phyloP scores from a whole-genome alignment of 257 asterid species.

The Nicotiana tomentosiformis region DNA sequence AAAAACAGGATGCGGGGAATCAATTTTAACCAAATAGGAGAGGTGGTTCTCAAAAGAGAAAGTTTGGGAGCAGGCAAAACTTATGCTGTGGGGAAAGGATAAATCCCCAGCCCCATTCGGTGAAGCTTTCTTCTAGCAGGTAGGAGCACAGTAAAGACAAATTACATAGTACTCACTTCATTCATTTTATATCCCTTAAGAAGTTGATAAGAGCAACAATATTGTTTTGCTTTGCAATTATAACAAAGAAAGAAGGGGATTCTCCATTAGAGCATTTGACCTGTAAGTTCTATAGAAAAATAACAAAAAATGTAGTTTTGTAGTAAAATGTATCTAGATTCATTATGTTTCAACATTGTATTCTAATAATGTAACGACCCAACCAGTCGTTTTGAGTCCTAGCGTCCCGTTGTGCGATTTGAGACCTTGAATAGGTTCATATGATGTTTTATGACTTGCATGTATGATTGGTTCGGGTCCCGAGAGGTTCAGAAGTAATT shows the following conservation, averaged over 20 bases:
- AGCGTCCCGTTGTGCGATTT: too few relatives aligned
- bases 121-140: not conserved
- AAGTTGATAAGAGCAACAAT: not conserved
- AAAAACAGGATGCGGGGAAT: not conserved
- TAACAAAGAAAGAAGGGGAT: constrained; percentile 5
- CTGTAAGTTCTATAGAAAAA: not conserved
- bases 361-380: not conserved
- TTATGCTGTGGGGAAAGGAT: not conserved
- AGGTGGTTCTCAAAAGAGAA: not conserved
- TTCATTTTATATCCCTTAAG: not conserved
- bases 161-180: constrained; percentile 1
- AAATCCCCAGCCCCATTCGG: not conserved
- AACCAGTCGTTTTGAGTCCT: too few relatives aligned
- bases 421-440: too few relatives aligned
- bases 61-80: not conserved
- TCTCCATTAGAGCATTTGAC: not conserved
- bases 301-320: not conserved
- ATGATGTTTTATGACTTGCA: too few relatives aligned
- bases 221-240: not conserved
- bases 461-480: too few relatives aligned
- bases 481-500: too few relatives aligned
- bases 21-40: not conserved
- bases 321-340: not conserved
- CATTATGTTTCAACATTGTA: not conserved
- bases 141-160: not conserved